Conservation (phyloP, 495 filamentous ascomycete species). For the Aspergillus steynii region DNA sequence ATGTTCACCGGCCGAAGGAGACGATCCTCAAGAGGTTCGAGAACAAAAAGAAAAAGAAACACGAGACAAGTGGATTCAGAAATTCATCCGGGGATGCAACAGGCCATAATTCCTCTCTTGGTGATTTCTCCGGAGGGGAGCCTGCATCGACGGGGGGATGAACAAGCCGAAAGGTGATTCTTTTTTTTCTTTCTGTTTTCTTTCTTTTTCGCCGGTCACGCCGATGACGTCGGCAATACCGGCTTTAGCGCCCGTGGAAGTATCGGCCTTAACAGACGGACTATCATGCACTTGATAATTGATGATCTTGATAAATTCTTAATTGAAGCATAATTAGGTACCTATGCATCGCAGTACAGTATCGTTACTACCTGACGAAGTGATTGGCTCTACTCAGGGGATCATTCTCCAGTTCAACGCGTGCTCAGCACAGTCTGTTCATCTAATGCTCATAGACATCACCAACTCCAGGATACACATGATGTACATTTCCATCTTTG, state of each 20-base stretch:
- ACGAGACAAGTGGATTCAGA: neutral
- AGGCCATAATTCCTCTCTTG: neutral
- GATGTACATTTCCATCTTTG: neutral
- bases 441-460: no score
- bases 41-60: constrained; percentile 1
- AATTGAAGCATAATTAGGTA: no score
- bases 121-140: neutral
- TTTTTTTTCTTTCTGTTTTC: neutral
- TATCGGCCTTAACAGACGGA: no score
- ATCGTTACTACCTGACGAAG: no score
- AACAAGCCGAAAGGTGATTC: neutral
- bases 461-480: neutral
- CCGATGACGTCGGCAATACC: constrained; percentile 1
- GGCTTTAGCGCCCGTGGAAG: no score
- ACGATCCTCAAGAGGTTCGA: neutral
- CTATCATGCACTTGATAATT: no score
- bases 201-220: neutral
- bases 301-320: no score
- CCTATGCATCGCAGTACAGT: no score
- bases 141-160: neutral
- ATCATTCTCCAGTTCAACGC: no score
- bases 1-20: neutral
- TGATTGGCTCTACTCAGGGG: no score
- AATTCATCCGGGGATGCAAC: neutral
- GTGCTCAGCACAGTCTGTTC: neutral